Conservation (phyloP, 164 flowering plant species). For the Sextonia rubra region DNA sequence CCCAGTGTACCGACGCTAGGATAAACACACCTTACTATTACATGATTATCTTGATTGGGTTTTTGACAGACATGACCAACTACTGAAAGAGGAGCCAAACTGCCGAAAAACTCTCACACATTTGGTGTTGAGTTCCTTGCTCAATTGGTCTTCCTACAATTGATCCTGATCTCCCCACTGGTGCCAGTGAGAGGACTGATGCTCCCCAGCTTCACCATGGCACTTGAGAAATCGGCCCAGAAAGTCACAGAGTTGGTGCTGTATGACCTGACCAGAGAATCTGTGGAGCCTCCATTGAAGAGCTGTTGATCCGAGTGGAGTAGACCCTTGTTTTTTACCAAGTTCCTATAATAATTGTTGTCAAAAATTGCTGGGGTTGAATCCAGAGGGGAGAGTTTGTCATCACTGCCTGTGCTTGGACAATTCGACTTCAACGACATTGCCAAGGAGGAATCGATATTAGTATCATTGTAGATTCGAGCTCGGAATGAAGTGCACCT, state of each 20-base stretch:
- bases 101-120: too few species aligned
- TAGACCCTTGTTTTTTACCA: conserved; percentile 8
- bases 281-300: conserved; percentile 14
- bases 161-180: conserved; percentile 10
- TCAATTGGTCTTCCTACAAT: conserved; percentile 11
- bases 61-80: neutral
- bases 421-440: conserved; percentile 8
- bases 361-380: conserved; percentile 5
- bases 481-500: conserved; percentile 13
- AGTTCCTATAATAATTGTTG: conserved; percentile 9
- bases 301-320: conserved; percentile 17
- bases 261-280: conserved; percentile 8
- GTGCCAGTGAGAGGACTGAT: conserved; percentile 14
- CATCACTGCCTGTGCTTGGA: conserved; percentile 11
- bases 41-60: neutral
- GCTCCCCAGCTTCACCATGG: conserved; percentile 12
- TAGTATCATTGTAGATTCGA: conserved; percentile 23
- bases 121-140: neutral
- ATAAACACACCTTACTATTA: neutral
- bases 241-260: conserved; percentile 1
- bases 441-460: conserved; percentile 12
- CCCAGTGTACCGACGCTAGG: neutral
- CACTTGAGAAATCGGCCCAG: conserved; percentile 8
- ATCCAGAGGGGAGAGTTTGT: conserved; percentile 13
- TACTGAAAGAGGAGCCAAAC: neutral